Evolutionary conservation across 2,329 filamentous ascomycete species (phyloP).

Genomic region (Rhinocladiella mackenziei): DNA sequence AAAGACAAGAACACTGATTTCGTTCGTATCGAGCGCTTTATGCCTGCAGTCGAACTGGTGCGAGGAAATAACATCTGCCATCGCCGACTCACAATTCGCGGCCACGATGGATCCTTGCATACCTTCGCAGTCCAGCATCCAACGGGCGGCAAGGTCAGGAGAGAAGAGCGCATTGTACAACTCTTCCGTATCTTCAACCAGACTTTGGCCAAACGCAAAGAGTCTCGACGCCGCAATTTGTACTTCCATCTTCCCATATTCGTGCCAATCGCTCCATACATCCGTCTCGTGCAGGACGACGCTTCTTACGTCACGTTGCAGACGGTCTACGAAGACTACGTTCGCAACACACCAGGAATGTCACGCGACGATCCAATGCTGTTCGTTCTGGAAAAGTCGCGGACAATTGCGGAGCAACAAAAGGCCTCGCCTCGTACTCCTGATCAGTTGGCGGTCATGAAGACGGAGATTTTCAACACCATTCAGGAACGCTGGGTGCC

Average conservation of each 20-base stretch:
- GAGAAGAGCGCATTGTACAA: constrained; percentile 92
- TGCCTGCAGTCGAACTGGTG: constrained; percentile 90
- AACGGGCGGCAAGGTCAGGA: constrained; percentile 81
- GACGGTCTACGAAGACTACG: constrained; percentile 94
- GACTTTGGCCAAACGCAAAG: constrained; percentile 84
- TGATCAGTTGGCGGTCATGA: constrained; percentile 67
- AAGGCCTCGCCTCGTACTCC: constrained; percentile 46
- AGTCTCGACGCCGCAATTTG: constrained; percentile 85
- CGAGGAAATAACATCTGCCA: constrained; percentile 88
- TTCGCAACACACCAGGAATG: constrained; percentile 65
- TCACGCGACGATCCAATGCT: constrained; percentile 93
- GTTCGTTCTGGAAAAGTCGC: constrained; percentile 91
- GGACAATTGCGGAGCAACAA: constrained; percentile 68
- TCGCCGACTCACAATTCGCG: constrained; percentile 88
- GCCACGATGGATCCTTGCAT: constrained; percentile 96
- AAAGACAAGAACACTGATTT: constrained; percentile 99
- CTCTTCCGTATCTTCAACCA: constrained; percentile 98
- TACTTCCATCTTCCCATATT: constrained; percentile 96
- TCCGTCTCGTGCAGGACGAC: constrained; percentile 93
- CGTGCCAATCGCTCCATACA: constrained; percentile 90
- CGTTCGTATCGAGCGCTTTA: constrained; percentile 91
- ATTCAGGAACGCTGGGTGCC: constrained; percentile 94
- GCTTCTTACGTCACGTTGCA: constrained; percentile 90
- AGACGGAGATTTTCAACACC: constrained; percentile 86
- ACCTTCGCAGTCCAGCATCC: constrained; percentile 95